A percentile compares a stretch with the other conserved stretches of the same genome.
phyloP scores from a whole-genome alignment of 2,329 filamentous ascomycete genomes.

The Cladosporium phlei region DNA sequence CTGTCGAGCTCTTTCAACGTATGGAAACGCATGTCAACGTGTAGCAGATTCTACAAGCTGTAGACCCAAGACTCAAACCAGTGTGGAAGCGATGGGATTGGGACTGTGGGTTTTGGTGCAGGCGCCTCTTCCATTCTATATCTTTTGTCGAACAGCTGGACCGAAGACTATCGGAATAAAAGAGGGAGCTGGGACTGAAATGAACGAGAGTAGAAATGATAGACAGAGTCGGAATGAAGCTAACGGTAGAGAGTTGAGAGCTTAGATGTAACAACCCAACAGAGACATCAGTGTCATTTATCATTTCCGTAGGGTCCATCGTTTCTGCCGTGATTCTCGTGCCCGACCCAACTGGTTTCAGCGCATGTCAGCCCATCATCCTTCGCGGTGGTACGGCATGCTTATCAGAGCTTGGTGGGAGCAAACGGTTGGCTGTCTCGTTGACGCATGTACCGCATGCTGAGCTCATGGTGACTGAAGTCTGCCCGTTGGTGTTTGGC shows the following conservation, averaged over 20 bases:
- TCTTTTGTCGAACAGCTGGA: too few species aligned
- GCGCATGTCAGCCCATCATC: slow-evolving; percentile 2
- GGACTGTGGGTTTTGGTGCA: slow-evolving; percentile 1
- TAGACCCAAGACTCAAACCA: slow-evolving; percentile 11
- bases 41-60: neutral
- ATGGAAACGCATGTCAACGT: slow-evolving; percentile 28
- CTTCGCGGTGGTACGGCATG: slow-evolving; percentile 2
- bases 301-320: too few species aligned
- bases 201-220: neutral
- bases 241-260: neutral
- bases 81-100: slow-evolving; percentile 1
- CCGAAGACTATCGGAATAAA: neutral
- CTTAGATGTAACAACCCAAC: too few species aligned
- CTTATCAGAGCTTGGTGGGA: slow-evolving; percentile 8
- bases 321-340: too few species aligned
- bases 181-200: neutral
- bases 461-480: neutral
- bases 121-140: slow-evolving; percentile 11
- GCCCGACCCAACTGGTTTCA: too few species aligned
- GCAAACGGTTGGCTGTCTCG: neutral
- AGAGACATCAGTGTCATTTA: too few species aligned
- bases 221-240: neutral
- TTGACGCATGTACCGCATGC: neutral
- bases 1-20: slow-evolving; percentile 34
- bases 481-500: neutral